Evolutionary conservation across 306 rosid genomes (phyloP).

Genomic region (Ormosia semicastrata): DNA sequence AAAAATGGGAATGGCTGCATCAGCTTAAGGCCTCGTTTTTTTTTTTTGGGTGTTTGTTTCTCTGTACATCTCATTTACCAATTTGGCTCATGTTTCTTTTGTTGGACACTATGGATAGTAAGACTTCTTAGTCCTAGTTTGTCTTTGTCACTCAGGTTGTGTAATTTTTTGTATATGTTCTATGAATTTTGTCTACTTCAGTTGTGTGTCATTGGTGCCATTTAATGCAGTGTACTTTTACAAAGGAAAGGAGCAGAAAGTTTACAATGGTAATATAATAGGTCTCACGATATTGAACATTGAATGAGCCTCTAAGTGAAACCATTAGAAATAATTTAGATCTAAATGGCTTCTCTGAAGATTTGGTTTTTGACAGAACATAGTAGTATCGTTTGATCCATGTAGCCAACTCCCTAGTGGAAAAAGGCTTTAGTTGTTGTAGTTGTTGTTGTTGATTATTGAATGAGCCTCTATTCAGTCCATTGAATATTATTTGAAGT

Average conservation of each 20-base stretch:
- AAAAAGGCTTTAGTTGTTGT: no score
- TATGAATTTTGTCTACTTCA: background rate
- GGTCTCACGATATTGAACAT: constrained; percentile 11
- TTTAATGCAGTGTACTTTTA: constrained; percentile 2
- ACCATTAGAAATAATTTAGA: no score
- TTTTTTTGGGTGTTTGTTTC: constrained; percentile 5
- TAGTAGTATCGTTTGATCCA: no score
- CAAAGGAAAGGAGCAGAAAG: constrained; percentile 2
- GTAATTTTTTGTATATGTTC: background rate
- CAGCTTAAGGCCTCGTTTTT: background rate
- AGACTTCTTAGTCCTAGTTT: background rate
- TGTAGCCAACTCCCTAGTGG: no score
- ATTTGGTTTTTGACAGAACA: no score
- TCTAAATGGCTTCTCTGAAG: no score
- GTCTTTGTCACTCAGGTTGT: constrained; percentile 2
- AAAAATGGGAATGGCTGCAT: constrained; percentile 4
- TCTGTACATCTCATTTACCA: background rate
- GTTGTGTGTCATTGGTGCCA: background rate
- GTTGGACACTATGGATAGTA: background rate
- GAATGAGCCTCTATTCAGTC: constrained; percentile 8
- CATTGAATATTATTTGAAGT: background rate
- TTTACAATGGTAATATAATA: background rate
- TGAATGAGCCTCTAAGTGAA: background rate
- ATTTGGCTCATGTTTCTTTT: constrained; percentile 9
- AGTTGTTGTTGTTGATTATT: background rate